Conservation (phyloP, 2,329 filamentous ascomycete species). For the Hawksworthiomyces lignivorus region DNA sequence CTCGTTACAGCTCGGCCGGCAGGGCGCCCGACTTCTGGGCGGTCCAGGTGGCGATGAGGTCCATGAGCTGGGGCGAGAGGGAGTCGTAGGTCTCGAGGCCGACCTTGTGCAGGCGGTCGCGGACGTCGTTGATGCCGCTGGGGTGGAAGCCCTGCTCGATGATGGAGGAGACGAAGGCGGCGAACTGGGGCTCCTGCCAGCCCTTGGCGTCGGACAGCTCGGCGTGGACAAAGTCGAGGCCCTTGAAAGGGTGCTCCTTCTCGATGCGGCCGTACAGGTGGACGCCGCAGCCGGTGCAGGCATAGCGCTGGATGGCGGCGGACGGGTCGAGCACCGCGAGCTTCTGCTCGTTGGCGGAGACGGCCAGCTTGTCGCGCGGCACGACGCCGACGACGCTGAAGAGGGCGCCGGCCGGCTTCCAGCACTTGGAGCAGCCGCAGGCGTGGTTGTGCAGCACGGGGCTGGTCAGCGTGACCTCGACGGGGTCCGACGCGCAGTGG, state of each 20-base stretch:
- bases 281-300: constrained; percentile 53
- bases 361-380: constrained; percentile 43
- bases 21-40: constrained; percentile 36
- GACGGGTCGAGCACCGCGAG: constrained; percentile 45
- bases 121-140: constrained; percentile 44
- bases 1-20: constrained; percentile 13
- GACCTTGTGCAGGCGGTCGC: constrained; percentile 40
- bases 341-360: constrained; percentile 52
- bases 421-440: constrained; percentile 66
- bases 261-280: constrained; percentile 60
- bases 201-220: constrained; percentile 51
- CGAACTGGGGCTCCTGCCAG: constrained; percentile 68
- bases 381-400: constrained; percentile 59
- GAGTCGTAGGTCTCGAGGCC: constrained; percentile 58
- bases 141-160: constrained; percentile 61
- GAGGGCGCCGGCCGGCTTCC: constrained; percentile 56
- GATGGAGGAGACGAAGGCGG: constrained; percentile 58
- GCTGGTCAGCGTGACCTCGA: constrained; percentile 48
- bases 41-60: constrained; percentile 48
- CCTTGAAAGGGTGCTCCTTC: constrained; percentile 57
- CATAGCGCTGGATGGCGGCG: constrained; percentile 54
- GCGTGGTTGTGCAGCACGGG: constrained; percentile 63
- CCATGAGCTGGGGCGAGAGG: constrained; percentile 56
- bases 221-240: constrained; percentile 60
- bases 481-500: constrained; percentile 46